Conservation (phyloP, 1,284 basidiomycete species). For the Melanopsichium pennsylvanicum region DNA sequence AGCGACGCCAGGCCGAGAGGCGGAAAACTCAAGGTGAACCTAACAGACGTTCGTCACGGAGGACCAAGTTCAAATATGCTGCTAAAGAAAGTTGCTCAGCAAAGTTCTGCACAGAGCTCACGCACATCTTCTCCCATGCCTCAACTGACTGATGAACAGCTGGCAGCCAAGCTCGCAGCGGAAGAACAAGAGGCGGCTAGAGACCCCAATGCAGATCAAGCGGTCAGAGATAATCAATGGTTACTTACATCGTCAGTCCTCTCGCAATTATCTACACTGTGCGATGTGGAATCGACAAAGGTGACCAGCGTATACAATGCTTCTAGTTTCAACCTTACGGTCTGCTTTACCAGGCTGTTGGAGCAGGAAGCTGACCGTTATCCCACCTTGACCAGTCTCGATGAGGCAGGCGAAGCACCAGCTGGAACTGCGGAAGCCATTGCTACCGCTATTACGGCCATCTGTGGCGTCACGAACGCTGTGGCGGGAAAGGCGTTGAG, state of each 20-base stretch:
- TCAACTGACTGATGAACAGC: slow-evolving; percentile 46
- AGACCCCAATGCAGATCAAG: slow-evolving; percentile 31
- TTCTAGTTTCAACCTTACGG: slow-evolving; percentile 51
- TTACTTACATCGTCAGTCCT: slow-evolving; percentile 61
- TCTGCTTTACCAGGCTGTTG: slow-evolving; percentile 46
- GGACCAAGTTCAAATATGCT: slow-evolving; percentile 8
- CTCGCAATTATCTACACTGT: slow-evolving; percentile 53
- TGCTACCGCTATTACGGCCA: slow-evolving; percentile 32
- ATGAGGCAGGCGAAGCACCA: slow-evolving; percentile 32
- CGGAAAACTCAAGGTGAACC: slow-evolving; percentile 45
- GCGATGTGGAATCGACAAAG: slow-evolving; percentile 40
- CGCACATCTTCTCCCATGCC: slow-evolving; percentile 4
- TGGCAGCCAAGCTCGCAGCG: slow-evolving; percentile 51
- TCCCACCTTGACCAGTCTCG: slow-evolving; percentile 30
- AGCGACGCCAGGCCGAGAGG: background rate
- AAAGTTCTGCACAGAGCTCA: background rate
- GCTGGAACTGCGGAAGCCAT: slow-evolving; percentile 38
- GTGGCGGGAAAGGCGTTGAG: slow-evolving; percentile 39
- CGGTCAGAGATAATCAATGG: slow-evolving; percentile 60
- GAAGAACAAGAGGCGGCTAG: slow-evolving; percentile 42
- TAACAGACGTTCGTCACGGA: slow-evolving; percentile 57
- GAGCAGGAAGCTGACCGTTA: slow-evolving; percentile 37
- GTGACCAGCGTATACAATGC: slow-evolving; percentile 51
- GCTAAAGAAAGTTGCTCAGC: slow-evolving; percentile 13
- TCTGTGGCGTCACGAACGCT: slow-evolving; percentile 17